These are phyloP conservation scores for Geotrichum macrosporum DNA, from an alignment of 1,139 yeast species.

Conservation along the genomic window DNA sequence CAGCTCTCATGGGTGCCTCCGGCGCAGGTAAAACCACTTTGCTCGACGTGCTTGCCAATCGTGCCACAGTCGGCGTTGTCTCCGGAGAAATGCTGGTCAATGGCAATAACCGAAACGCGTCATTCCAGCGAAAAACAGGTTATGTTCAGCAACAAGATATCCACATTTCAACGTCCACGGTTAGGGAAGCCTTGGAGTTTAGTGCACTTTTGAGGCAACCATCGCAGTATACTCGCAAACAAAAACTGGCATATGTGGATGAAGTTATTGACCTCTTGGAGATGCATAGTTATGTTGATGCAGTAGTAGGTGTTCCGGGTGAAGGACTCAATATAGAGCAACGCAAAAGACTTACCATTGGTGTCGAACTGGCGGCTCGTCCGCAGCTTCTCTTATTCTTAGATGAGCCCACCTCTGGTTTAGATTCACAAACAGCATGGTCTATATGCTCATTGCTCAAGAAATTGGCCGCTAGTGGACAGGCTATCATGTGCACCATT, in stretches of 20 bases:
- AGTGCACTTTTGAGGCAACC: constrained; percentile 58
- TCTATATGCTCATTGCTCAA: constrained; percentile 47
- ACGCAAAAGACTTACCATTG: constrained; percentile 76
- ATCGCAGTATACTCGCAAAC: constrained; percentile 43
- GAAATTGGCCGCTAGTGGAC: constrained; percentile 68
- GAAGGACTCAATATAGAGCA: constrained; percentile 70
- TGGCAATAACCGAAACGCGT: constrained; percentile 48
- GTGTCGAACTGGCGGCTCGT: constrained; percentile 81
- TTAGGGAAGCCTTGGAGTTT: constrained; percentile 54
- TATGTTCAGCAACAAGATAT: constrained; percentile 62
- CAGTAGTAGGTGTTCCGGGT: constrained; percentile 64
- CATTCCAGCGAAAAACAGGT: constrained; percentile 57
- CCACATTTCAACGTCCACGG: constrained; percentile 53
- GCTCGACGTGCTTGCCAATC: constrained; percentile 53
- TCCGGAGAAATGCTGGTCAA: constrained; percentile 61
- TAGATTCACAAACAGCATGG: constrained; percentile 89
- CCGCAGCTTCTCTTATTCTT: constrained; percentile 72
- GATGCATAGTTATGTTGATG: constrained; percentile 57
- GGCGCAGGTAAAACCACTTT: constrained; percentile 65
- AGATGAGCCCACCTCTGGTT: constrained; percentile 89
- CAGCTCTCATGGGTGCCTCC: constrained; percentile 61
- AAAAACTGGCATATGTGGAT: constrained; percentile 53
- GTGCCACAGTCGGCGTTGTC: constrained; percentile 53
- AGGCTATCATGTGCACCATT: constrained; percentile 72
- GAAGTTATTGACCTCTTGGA: constrained; percentile 51